Evolutionary conservation across 2,329 filamentous ascomycete genomes (phyloP).

Genomic region (Apiospora hydei): DNA sequence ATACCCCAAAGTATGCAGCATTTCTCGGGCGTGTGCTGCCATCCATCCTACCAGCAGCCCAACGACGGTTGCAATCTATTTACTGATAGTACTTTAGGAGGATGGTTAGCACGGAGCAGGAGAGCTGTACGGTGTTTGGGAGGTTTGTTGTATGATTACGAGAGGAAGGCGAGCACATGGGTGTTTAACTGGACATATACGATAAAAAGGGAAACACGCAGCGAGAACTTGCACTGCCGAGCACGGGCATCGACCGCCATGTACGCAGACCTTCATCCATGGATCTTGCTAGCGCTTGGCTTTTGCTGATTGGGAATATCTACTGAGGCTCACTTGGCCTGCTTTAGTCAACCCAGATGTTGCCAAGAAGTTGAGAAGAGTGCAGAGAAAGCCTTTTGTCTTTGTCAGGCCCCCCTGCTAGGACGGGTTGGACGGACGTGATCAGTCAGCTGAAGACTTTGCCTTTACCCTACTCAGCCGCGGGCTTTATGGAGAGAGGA

Average conservation of each 20-base stretch:
- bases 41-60: not conserved
- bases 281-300: conserved; percentile 7
- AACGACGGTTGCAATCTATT: not conserved
- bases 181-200: conserved; percentile 9
- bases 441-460: conserved; percentile 1
- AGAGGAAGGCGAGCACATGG: not conserved
- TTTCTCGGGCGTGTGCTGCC: conserved; percentile 7
- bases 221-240: conserved; percentile 2
- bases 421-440: not conserved
- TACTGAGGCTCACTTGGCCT: not conserved
- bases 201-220: not conserved
- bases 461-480: not conserved
- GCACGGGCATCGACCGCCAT: not conserved
- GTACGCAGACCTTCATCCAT: not conserved
- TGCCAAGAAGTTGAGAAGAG: conserved; percentile 4
- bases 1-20: conserved; percentile 17
- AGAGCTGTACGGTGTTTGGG: conserved; percentile 13
- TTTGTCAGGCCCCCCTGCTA: not conserved
- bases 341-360: not conserved
- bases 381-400: not conserved
- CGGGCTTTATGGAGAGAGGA: not conserved
- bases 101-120: not conserved
- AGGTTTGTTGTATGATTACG: conserved; percentile 10
- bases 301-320: conserved; percentile 13
- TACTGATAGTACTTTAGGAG: conserved; percentile 9